Conservation (phyloP, 805 yeast genomes). For the Wickerhamiella kurtzmanii region DNA sequence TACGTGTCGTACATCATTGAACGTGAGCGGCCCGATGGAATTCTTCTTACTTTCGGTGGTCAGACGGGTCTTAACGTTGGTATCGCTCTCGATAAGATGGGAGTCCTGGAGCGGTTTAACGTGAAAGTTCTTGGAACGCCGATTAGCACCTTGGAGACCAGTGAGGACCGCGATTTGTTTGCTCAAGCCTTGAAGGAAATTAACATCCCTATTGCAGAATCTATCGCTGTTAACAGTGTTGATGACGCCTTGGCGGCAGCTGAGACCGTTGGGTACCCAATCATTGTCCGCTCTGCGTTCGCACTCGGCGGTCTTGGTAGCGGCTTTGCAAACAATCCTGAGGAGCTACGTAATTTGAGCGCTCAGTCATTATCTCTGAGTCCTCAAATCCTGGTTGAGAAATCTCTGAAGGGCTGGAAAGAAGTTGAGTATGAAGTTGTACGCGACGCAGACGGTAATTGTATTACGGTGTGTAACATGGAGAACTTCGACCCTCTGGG, state of each 20-base stretch:
- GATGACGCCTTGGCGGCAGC: conserved; percentile 94
- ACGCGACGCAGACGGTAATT: conserved; percentile 88
- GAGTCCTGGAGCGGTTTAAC: conserved; percentile 77
- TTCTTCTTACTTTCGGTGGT: conserved; percentile 92
- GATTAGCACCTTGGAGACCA: conserved; percentile 84
- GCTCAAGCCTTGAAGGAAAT: conserved; percentile 93
- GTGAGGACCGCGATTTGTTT: conserved; percentile 94
- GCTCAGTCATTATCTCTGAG: conserved; percentile 80
- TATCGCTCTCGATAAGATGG: conserved; percentile 87
- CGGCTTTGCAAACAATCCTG: conserved; percentile 78
- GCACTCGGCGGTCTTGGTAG: conserved; percentile 97
- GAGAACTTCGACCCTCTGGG: conserved; percentile 98
- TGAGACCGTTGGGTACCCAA: conserved; percentile 76
- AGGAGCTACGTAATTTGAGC: conserved; percentile 75
- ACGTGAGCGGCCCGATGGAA: conserved; percentile 93
- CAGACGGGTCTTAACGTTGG: conserved; percentile 97
- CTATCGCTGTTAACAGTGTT: conserved; percentile 85
- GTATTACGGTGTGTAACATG: conserved; percentile 98
- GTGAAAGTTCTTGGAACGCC: conserved; percentile 97
- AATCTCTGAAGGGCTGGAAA: conserved; percentile 97
- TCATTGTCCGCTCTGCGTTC: conserved; percentile 93
- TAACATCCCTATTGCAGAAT: conserved; percentile 90
- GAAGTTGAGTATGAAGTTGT: conserved; percentile 98
- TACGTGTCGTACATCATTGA: conserved; percentile 90
- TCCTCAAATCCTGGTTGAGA: conserved; percentile 92